phyloP scores from a whole-genome alignment of 2,329 filamentous ascomycete species.

The Hypoxylon sp. region DNA sequence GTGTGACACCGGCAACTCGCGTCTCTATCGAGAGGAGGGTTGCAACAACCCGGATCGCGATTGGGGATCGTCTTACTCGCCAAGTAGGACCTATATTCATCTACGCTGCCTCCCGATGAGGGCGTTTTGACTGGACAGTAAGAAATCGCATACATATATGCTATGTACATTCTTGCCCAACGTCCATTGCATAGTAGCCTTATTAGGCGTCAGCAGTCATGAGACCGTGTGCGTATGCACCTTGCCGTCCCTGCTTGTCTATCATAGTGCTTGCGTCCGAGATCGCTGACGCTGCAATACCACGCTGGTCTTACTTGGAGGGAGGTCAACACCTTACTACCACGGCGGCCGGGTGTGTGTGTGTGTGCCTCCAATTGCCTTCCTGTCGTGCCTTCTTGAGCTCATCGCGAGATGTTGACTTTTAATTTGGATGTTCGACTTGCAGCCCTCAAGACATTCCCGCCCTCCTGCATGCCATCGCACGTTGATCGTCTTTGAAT shows the following conservation, averaged over 20 bases:
- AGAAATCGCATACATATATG: constrained; percentile 25
- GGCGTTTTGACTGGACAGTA: constrained; percentile 21
- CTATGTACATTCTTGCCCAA: constrained; percentile 18
- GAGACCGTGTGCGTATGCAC: constrained; percentile 41
- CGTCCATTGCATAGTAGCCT: constrained; percentile 18
- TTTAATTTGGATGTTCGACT: constrained; percentile 11
- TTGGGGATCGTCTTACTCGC: constrained; percentile 21
- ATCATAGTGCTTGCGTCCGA: constrained; percentile 39
- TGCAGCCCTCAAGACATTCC: constrained; percentile 5
- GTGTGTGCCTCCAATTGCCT: constrained; percentile 8
- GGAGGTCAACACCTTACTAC: constrained; percentile 34
- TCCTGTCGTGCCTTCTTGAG: neutral
- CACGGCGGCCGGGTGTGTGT: constrained; percentile 6
- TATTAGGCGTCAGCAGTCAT: constrained; percentile 38
- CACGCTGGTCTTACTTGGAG: constrained; percentile 44
- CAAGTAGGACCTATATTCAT: constrained; percentile 9
- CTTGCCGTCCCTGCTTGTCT: constrained; percentile 40
- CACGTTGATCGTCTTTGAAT: constrained; percentile 14
- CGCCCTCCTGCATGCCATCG: constrained; percentile 2
- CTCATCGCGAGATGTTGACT: constrained; percentile 5
- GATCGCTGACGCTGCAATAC: constrained; percentile 40
- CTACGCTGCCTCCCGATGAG: constrained; percentile 11
- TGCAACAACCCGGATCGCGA: constrained; percentile 34
- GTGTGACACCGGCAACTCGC: constrained; percentile 37
- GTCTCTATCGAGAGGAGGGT: constrained; percentile 24